Evolutionary conservation across 768 basidiomycete genomes (phyloP).

Genomic region (Kwoniella dejecticola): DNA sequence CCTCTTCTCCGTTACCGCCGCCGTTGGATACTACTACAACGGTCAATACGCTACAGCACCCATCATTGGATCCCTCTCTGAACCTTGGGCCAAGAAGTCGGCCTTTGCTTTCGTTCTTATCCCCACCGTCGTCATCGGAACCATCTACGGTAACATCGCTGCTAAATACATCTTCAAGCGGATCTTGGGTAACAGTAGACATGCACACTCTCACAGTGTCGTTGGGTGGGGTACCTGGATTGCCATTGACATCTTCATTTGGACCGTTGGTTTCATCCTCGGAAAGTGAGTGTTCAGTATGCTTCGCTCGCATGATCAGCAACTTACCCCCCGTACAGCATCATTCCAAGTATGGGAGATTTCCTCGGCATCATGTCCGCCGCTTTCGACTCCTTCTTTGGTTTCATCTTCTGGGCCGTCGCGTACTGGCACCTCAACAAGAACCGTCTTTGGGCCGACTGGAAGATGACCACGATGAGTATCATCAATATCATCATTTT

Average conservation of each 20-base stretch:
- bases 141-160: constrained; percentile 49
- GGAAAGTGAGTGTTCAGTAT: constrained; percentile 34
- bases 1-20: constrained; percentile 43
- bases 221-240: constrained; percentile 48
- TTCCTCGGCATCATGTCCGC: constrained; percentile 45
- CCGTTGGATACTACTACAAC: constrained; percentile 47
- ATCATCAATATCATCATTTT: constrained; percentile 47
- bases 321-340: constrained; percentile 11
- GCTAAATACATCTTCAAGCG: constrained; percentile 47
- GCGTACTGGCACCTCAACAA: constrained; percentile 48
- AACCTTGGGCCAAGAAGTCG: constrained; percentile 47
- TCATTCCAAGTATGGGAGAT: constrained; percentile 50
- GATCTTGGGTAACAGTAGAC: constrained; percentile 36
- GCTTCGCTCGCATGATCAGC: background rate
- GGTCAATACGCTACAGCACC: constrained; percentile 50
- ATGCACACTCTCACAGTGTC: constrained; percentile 39
- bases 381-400: constrained; percentile 50
- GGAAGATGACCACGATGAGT: constrained; percentile 26
- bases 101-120: constrained; percentile 49
- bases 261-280: constrained; percentile 42
- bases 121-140: constrained; percentile 47
- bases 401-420: constrained; percentile 52
- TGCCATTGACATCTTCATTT: constrained; percentile 41
- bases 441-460: constrained; percentile 19
- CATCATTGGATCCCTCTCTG: constrained; percentile 42